A percentile compares a stretch with the other conserved stretches of the same genome.
These are phyloP conservation scores for Aaosphaeria pasadenensis DNA, from an alignment of 2,329 filamentous ascomycete species.

Conservation along the genomic window DNA sequence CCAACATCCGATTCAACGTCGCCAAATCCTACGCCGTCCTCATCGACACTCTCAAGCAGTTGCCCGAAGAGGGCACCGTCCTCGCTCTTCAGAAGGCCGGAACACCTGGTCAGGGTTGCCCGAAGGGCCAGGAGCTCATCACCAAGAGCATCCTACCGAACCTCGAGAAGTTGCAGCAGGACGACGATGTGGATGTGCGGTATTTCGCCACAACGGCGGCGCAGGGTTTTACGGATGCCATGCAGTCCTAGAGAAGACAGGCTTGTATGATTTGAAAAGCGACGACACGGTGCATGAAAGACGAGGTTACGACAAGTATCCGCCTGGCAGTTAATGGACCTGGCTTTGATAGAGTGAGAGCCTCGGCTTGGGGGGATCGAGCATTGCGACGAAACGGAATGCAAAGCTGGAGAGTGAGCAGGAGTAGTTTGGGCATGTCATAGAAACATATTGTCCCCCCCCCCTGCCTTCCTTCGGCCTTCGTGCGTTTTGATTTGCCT, in stretches of 20 bases:
- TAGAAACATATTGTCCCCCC: constrained; percentile 9
- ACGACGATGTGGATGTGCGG: constrained; percentile 96
- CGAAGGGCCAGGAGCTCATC: constrained; percentile 74
- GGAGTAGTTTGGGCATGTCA: constrained; percentile 16
- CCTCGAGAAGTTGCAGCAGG: constrained; percentile 91
- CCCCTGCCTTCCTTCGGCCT: constrained; percentile 1
- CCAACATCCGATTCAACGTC: constrained; percentile 99
- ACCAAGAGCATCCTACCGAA: constrained; percentile 83
- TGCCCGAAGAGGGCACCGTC: constrained; percentile 85
- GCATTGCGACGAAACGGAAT: constrained; percentile 15
- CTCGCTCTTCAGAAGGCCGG: constrained; percentile 80
- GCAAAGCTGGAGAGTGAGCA: not conserved
- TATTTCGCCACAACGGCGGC: constrained; percentile 95
- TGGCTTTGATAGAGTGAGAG: constrained; percentile 15
- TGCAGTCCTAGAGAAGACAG: constrained; percentile 33
- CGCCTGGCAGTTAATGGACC: constrained; percentile 28
- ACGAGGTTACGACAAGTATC: constrained; percentile 28
- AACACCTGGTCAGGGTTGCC: constrained; percentile 56
- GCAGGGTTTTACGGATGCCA: constrained; percentile 45
- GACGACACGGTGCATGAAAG: constrained; percentile 8
- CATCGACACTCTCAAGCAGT: constrained; percentile 84
- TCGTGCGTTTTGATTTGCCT: constrained; percentile 2
- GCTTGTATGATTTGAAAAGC: constrained; percentile 1
- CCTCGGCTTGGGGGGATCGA: constrained; percentile 11
- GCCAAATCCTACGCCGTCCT: constrained; percentile 94